Base-by-base conservation (phyloP, 2,329 filamentous ascomycete genomes). In the Fusarium sp. region DNA sequence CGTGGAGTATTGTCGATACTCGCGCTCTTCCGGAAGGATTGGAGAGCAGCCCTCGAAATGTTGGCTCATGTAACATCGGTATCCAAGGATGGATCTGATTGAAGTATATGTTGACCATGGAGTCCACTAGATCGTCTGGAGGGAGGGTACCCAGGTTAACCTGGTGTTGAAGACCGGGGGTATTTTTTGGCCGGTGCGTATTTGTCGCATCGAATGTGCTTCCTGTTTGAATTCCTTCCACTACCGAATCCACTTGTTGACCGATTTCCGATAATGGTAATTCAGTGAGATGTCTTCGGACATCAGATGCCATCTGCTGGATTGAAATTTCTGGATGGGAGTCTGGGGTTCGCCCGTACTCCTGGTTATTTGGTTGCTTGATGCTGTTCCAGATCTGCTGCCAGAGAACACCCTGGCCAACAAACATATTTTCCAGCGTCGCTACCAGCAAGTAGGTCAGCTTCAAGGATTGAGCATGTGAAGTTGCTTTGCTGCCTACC, bases 11-110 rank as follows among this genome's bases (percentile, higher is more conserved):
- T 2, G 80, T 79, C 7, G 74, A 67, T 3, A 83, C 56, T 9
- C 38, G 62, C 19, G 38, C 46, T 18, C 75, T 60, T 28, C 79
- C 64, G 9, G 60, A 37, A 1, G 77, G 68, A n/a, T 25, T 43
- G 6, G 62, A 52, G 3, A 75, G 33, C 9, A 30, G 16, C 5
- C 35, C 40, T 4, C 78, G 68, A 25, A 81, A 81, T 43, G 77
- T 71, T 44, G 66, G 64, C 64, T 77, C 79, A 44, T 78, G 75
- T 8, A 78, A 15, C 42, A 78, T 76, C 5, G 76, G 76, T 32
- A 83, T 83, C 80, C 82, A 85, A 3, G 82, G 82, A 56, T 85
- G 83, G 2, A 84, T 77, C 5, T 77, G 64, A 2, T 66, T 61
- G 46, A 84, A 83, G 67, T 84, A 84, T 3, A 80, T 76, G 3